Base-by-base conservation (phyloP, 352 stramenopile species). In the Plasmopara muralis region DNA sequence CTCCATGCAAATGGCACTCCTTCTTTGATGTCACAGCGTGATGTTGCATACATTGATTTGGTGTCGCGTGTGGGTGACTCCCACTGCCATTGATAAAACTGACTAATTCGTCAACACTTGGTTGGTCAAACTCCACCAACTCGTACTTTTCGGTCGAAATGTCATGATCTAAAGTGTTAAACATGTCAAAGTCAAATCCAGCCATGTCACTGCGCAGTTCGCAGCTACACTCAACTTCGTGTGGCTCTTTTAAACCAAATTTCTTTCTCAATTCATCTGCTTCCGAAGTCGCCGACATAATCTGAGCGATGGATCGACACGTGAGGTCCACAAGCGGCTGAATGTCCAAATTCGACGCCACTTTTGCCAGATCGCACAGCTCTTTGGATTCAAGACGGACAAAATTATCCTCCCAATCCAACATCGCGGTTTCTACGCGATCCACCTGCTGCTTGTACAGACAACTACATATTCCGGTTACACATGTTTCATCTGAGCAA, bases 381-480 rank as follows among this genome's bases (percentile, higher is more conserved):
- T 80, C 85, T 57, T 88, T 88, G 0, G 77, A 89, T 45, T 90
- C 77, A 14, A 90, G 47, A 50, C 78, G 63, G 44, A 85, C 71
- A 62, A 89, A 89, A 9, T 70, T 58, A 12, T 82, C 66, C 31
- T 90, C 76, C 77, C 77, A 90, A 16, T 76, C 70, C 44, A 69
- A 48, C 57, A 90, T 77, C 4, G 72, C 58, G 7, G 47, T 62
- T 42, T 87, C 77, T 1, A 72, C 39, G 14, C 70, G 73, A 43
- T 90, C 80, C 30, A 90, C 74, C 59, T 90, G 77, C 48, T 85
- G 72, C 46, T 85, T 83, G 54, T 90, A 88, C 33, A 89, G 59
- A 49, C 75, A 89, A 44, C 78, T 87, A 51, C 18, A 54, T 67
- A 15, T 13, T 43, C 15, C 29, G 41, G 46, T 37, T 60, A 15